Evolutionary conservation across 2,329 filamentous ascomycete genomes (phyloP), one percentile per base, ranked within the genome.

Genomic region (Rhynchosporium secalis): DNA sequence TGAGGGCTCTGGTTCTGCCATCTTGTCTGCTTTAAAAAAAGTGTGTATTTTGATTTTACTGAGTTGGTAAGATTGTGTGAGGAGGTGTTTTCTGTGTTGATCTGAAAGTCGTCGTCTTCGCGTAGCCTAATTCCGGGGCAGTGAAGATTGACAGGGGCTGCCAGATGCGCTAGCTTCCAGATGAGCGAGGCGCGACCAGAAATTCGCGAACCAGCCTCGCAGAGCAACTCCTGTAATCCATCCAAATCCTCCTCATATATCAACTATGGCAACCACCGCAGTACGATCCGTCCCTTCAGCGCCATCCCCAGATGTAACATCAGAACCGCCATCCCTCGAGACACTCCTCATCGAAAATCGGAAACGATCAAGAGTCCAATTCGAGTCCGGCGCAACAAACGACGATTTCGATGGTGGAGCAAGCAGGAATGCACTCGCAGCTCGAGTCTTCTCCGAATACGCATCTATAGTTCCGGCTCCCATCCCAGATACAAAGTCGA

Each of bases 391-490:
- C 54, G 57, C 57, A 59, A 52, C 33, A 28, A 59, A n/a, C 26
- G 57, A 64, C 40, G 61, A 64, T 38, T 64, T 60, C 47, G 70
- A 69, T 41, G 69, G 73, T 65, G 58, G 63, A 45, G 72, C 72
- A 61, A 71, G 72, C 51, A 66, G 63, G 51, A 51, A 73, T n/a
- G 67, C 62, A 29, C 65, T 72, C 47, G 68, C 69, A 38, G 66
- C 72, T 64, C 65, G 72, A 64, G 66, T 72, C 62, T 78, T 68
- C 68, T 75, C 60, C 63, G 92, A 97, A 78, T 97, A 96, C 76
- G 57, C 57, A 38, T 59, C 57, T 4, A 51, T 59, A 52, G 46
- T 59, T 36, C 57, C 57, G 43, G 57, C 57, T 28, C 57, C 57
- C 13, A 59, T 59, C 13, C 47, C 57, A 26, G 57, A 59, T n/a